Evolutionary conservation across 2,329 filamentous ascomycete genomes (phyloP).

Genomic region (Aspergillus carbonarius): DNA sequence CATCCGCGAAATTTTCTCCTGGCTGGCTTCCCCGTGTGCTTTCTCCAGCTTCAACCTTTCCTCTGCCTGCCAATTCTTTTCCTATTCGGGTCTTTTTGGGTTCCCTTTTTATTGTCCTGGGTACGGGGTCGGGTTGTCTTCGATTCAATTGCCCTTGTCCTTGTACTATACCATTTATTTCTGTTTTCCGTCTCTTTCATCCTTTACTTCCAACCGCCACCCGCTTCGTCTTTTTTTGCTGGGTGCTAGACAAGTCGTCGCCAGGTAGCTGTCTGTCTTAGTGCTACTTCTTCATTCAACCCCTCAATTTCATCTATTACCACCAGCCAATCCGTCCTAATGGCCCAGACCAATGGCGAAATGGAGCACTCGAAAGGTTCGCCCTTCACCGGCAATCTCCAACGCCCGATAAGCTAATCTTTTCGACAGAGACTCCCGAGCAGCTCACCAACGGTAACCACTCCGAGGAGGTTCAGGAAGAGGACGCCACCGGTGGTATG

Average conservation of each 20-base stretch:
- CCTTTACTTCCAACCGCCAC: constrained; percentile 10
- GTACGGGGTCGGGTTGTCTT: constrained; percentile 34
- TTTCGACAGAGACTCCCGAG: constrained; percentile 34
- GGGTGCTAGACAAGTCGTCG: constrained; percentile 15
- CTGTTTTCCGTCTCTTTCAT: constrained; percentile 13
- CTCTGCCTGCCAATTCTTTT: constrained; percentile 17
- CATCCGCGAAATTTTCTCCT: constrained; percentile 44
- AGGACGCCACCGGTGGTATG: constrained; percentile 39
- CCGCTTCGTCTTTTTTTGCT: constrained; percentile 4
- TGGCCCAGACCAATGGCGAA: constrained; percentile 43
- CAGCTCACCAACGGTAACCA: constrained; percentile 37
- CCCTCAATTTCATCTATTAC: constrained; percentile 8
- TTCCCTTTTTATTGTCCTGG: constrained; percentile 29
- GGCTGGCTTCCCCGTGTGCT: constrained; percentile 24
- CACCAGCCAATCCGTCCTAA: constrained; percentile 25
- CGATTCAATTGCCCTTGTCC: constrained; percentile 32
- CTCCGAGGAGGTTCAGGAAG: constrained; percentile 34
- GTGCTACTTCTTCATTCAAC: neutral
- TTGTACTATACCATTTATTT: constrained; percentile 35
- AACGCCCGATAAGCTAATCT: constrained; percentile 17
- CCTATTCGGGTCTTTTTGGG: constrained; percentile 14
- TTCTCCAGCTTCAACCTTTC: constrained; percentile 29
- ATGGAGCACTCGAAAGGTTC: constrained; percentile 43
- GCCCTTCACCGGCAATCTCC: constrained; percentile 2
- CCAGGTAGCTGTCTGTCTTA: constrained; percentile 17